These are phyloP conservation scores for Phylloboletellus chloephorus DNA, from an alignment of 1,284 basidiomycete genomes.

Conservation along the genomic window DNA sequence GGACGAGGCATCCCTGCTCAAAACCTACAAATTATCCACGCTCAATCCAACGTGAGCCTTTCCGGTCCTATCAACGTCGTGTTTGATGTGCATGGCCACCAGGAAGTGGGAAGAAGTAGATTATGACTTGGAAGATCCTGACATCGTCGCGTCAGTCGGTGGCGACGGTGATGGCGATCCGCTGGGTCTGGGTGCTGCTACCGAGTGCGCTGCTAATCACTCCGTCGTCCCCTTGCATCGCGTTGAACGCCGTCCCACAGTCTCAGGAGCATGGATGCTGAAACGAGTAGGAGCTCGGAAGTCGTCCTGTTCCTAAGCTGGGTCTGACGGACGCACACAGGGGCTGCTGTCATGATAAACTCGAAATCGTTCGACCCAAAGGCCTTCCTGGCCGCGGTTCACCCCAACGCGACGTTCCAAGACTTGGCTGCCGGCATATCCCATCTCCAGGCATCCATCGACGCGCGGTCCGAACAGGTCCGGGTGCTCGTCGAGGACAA, in stretches of 20 bases:
- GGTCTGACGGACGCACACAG: slow-evolving; percentile 38
- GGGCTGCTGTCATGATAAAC: slow-evolving; percentile 73
- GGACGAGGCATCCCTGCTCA: slow-evolving; percentile 70
- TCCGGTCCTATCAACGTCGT: not conserved
- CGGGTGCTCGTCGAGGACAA: slow-evolving; percentile 95
- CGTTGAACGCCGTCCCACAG: slow-evolving; percentile 34
- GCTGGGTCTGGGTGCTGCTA: slow-evolving; percentile 54
- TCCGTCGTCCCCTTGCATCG: slow-evolving; percentile 6
- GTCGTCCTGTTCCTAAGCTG: not conserved
- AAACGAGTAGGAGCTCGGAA: slow-evolving; percentile 48
- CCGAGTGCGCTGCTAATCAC: slow-evolving; percentile 51
- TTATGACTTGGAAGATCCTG: slow-evolving; percentile 68
- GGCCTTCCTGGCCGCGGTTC: slow-evolving; percentile 83
- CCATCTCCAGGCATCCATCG: slow-evolving; percentile 71
- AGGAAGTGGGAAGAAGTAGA: slow-evolving; percentile 81
- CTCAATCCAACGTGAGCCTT: slow-evolving; percentile 57
- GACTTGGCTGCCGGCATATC: slow-evolving; percentile 77
- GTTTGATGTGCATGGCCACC: slow-evolving; percentile 8
- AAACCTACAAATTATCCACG: slow-evolving; percentile 69
- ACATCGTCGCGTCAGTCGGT: slow-evolving; percentile 48
- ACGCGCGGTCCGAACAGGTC: slow-evolving; percentile 88
- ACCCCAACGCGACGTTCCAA: slow-evolving; percentile 95
- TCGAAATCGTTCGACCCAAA: slow-evolving; percentile 98
- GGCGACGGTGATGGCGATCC: slow-evolving; percentile 63
- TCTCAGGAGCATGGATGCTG: slow-evolving; percentile 62